Base-by-base conservation (phyloP, 1,284 basidiomycete species). In the Leccinum pallidistipes region DNA sequence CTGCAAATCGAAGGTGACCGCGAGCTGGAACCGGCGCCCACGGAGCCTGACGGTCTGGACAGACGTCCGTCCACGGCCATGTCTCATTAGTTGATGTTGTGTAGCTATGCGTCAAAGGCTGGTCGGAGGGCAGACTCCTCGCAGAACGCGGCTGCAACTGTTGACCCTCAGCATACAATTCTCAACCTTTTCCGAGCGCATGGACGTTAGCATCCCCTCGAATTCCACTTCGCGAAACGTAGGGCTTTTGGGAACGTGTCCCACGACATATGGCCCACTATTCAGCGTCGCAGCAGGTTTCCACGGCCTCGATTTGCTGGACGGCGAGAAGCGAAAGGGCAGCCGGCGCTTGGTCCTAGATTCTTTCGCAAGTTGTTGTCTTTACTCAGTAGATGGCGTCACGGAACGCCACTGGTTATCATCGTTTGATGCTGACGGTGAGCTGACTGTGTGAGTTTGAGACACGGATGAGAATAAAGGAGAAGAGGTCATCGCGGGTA, bases 271-370 rank as follows among this genome's bases (percentile, higher is more conserved):
- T 5, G 89, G 88, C 8, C 86, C 83, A 0, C 90, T 90, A 65
- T 92, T 92, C 54, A 92, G 80, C n/a, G 88, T 91, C n/a, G 85
- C 68, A 11, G 88, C 88, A 51, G 84, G 88, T 69, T 91, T 92
- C 87, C 89, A 92, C 65, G 84, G 83, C 67, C 82, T 83, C 61
- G 77, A 74, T 68, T 80, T 80, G 62, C 71, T 68, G 24, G 78
- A 76, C 14, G 76, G 66, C 18, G 81, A 76, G 63, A 85, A 84
- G 51, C 82, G 72, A 49, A 81, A 81, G 21, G 83, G 83, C 49
- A 85, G 67, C 32, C 80, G 80, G 32, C 80, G 78, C 29, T 81
- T 76, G 12, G 66, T 70, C 1, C 78, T 77, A 0, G 78, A 74
- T 2, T 79, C 77, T 54, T 79, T 74, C 8, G 86, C 83, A 0